Evolutionary conservation across 139 green algal species (phyloP), one percentile per base, ranked within the genome.

Genomic region (Volvox africanus): DNA sequence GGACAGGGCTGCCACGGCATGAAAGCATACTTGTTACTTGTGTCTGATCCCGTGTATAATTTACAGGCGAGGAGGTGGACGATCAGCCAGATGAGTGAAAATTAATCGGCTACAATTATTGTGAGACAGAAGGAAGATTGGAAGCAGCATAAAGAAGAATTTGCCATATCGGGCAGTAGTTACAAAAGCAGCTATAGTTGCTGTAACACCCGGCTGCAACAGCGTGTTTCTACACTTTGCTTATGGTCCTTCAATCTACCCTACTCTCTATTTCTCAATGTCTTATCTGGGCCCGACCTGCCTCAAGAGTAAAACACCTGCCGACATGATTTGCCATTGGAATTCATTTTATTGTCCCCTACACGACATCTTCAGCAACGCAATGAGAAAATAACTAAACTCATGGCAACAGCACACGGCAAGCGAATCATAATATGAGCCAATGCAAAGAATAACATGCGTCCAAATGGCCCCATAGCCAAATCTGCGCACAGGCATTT

Each of bases 31-130:
- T 14, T 55, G 9, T 9, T 55, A 9, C 44, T 55, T 55, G 44
- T 55, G 44, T 55, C 44, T 9, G 44, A 9, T 55, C 9, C 65
- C 65, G 2, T 73, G 5, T 73, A 24, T 12, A 73, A 24, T 73
- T 17, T 2, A 32, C n/a, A 86, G 80, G 80, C 50, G 80, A 86
- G 80, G 80, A 86, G 44, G 50, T 88, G 82, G 82, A 88, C 82
- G 82, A 88, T 1, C 65, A 65, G 33, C 62, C 24, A 1, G 82
- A 44, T 1, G 65, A 88, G 62, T 67, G 78, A 84, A n/a, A n/a
- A n/a, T n/a, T n/a, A n/a, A n/a, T n/a, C n/a, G n/a, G n/a, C n/a
- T n/a, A n/a, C n/a, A n/a, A n/a, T n/a, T n/a, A n/a, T n/a, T n/a
- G n/a, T n/a, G n/a, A n/a, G n/a, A n/a, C n/a, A n/a, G n/a, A n/a